These are phyloP conservation scores for Aspergillus incahuasiensis DNA, from an alignment of 495 filamentous ascomycete genomes.

Conservation along the genomic window DNA sequence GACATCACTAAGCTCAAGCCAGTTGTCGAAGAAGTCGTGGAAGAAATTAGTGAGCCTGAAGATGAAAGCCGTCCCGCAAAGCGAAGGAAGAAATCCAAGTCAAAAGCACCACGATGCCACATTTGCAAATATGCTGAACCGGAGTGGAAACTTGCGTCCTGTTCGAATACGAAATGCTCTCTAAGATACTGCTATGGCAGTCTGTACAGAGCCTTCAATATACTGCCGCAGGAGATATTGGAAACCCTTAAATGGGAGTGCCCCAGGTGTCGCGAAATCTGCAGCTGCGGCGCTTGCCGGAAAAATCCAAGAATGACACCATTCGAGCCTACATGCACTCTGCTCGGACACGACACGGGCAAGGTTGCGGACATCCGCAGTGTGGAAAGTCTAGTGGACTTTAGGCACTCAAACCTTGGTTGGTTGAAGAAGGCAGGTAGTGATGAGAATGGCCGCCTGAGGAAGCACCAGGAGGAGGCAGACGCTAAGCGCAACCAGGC, in stretches of 20 bases:
- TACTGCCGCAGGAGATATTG: slow-evolving; percentile 74
- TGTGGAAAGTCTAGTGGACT: slow-evolving; percentile 81
- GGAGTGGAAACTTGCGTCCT: slow-evolving; percentile 75
- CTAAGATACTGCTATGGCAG: slow-evolving; percentile 82
- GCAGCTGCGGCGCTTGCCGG: slow-evolving; percentile 78
- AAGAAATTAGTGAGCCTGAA: slow-evolving; percentile 17
- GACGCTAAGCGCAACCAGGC: slow-evolving; percentile 41
- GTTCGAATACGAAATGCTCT: slow-evolving; percentile 57
- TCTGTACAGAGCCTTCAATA: slow-evolving; percentile 83
- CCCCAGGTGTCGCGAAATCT: slow-evolving; percentile 76
- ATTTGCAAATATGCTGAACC: slow-evolving; percentile 71
- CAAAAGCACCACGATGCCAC: slow-evolving; percentile 59
- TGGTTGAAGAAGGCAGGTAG: slow-evolving; percentile 62
- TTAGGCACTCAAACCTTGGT: slow-evolving; percentile 71
- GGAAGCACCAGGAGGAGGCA: slow-evolving; percentile 46
- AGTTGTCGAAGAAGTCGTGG: slow-evolving; percentile 5
- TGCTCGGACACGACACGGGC: slow-evolving; percentile 84
- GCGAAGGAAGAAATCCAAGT: slow-evolving; percentile 42
- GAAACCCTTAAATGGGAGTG: slow-evolving; percentile 78
- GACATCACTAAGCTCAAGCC: slow-evolving; percentile 52
- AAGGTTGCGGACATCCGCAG: slow-evolving; percentile 85
- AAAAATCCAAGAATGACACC: slow-evolving; percentile 54
- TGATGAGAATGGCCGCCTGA: slow-evolving; percentile 45
- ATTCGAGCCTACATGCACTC: slow-evolving; percentile 75
- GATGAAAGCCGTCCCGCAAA: slow-evolving; percentile 41